Base-by-base conservation (phyloP, 1,284 basidiomycete genomes). In the Afroboletus lepidellus region DNA sequence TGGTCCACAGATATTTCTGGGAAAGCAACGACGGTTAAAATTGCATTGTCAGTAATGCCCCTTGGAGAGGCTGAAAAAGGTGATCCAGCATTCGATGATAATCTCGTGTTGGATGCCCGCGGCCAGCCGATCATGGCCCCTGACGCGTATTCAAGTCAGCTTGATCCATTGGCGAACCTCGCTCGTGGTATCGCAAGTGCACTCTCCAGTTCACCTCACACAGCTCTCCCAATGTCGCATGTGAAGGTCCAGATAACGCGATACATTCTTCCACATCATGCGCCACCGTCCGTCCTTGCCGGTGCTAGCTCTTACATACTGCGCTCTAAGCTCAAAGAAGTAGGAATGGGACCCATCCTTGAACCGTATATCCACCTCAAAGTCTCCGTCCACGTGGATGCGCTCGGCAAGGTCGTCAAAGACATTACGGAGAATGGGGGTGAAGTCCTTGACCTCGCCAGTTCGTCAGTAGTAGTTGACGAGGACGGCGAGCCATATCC, bases 391-490 rank as follows among this genome's bases (percentile, higher is more conserved):
- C 74, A 76, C 20, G 85, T 87, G 55, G 81, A 84, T 51, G 74
- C 74, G 42, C 72, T 92, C 6, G 89, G 90, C 12, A 86, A 82
- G 60, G 81, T 87, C 15, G 80, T 91, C 46, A 89, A 84, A 63
- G 87, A 92, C 59, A 70, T 92, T 8, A 87, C 85, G 6, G 89
- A 92, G 61, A 78, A 83, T 56, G 81, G 81, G 2, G 89, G 85
- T 16, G 87, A 91, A 63, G 74, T 92, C 13, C 69, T 83, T 21
- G 85, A 89, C 60, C 75, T 92, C 24, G 77, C 74, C 3, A 67
- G 69, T 33, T 58, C 66, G 8, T 64, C 63, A 7, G 60, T 62
- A 2, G 73, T 73, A 39, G 74, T 71, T 9, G 74, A 76, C 15
- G 82, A 77, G 38, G 74, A 77, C 13, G 65, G 75, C 5, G 72